Percentiles rank a stretch among this genome's conserved stretches.
These are phyloP conservation scores for Aureobasidium sp. DNA, from an alignment of 2,329 filamentous ascomycete genomes.

Conservation along the genomic window DNA sequence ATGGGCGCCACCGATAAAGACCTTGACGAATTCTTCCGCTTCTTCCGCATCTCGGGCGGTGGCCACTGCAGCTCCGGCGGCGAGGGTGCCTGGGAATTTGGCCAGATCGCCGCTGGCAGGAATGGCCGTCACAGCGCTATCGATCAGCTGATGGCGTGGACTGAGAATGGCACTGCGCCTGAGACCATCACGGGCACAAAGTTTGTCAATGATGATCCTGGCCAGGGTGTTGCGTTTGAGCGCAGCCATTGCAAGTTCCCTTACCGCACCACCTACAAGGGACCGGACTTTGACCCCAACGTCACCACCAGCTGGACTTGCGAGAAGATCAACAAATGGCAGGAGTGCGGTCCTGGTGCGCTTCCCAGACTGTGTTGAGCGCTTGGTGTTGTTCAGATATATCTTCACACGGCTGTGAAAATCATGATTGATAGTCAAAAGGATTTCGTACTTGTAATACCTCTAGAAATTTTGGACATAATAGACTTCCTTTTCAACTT, in stretches of 20 bases:
- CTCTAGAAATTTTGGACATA: too few relatives aligned
- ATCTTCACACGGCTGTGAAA: not conserved
- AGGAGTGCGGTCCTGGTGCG: slow-evolving; percentile 12
- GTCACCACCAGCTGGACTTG: slow-evolving; percentile 23
- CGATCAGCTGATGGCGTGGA: slow-evolving; percentile 34
- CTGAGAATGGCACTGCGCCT: slow-evolving; percentile 25
- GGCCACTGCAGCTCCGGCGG: slow-evolving; percentile 42
- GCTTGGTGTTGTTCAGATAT: not conserved
- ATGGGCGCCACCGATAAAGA: slow-evolving; percentile 24
- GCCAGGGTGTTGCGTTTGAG: slow-evolving; percentile 31
- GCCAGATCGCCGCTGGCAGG: slow-evolving; percentile 24
- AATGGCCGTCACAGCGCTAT: slow-evolving; percentile 37
- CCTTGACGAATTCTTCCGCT: slow-evolving; percentile 37
- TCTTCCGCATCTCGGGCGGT: slow-evolving; percentile 46
- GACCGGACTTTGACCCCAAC: slow-evolving; percentile 20
- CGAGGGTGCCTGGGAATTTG: slow-evolving; percentile 36
- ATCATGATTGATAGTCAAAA: too few relatives aligned
- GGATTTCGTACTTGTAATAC: too few relatives aligned
- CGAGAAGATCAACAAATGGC: slow-evolving; percentile 13
- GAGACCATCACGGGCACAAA: slow-evolving; percentile 32
- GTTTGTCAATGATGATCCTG: slow-evolving; percentile 30
- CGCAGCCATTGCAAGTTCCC: slow-evolving; percentile 33
- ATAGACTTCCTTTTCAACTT: too few relatives aligned
- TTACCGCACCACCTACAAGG: slow-evolving; percentile 17
- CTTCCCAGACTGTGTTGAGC: slow-evolving; percentile 11